Base-by-base conservation (phyloP, 768 basidiomycete species). In the Hysterangium stoloniferum region DNA sequence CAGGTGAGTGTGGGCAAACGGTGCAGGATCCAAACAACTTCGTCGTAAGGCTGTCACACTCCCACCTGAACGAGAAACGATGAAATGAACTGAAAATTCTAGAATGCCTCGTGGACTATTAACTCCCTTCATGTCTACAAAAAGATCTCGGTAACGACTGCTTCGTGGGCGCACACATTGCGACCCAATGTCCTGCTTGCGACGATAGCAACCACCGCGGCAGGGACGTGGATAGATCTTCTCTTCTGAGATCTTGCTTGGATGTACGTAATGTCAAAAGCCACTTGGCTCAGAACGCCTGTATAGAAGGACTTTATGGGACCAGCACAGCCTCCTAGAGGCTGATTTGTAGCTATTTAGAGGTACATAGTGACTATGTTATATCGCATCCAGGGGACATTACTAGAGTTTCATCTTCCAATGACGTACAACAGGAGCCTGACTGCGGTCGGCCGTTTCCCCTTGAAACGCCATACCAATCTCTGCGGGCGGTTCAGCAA, bases 31-130 rank as follows among this genome's bases (percentile, higher is more conserved):
- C 87, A 1, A 59, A 60, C 2, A 88, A 87, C 61, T 89, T 89
- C 57, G 79, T 74, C 59, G 86, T 81, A 66, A 45, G 80, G 65
- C 19, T 33, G 19, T 31, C 27, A n/a, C 6, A 22, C 15, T 12
- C 20, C 37, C 13, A 20, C 38, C n/a, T 20, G 25, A 17, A 38
- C 17, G 44, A 52, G 27, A 31, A 33, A 19, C 15, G 27, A 24
- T 46, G 36, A 33, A 45, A 45, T 41, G 34, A 9, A 57, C 32
- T 54, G 45, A 33, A 32, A 42, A 25, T 17, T 45, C 35, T 53
- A 88, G 86, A 87, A 87, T 62, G 85, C 86, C 0, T 76, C 81
- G 0, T 89, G 87, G 86, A 78, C 73, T 54, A 88, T 90, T 59
- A 89, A 88, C 60, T 78, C 71, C 4, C 69, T 90, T 36, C 85